Evolutionary conservation across 2,329 filamentous ascomycete species (phyloP).

Genomic region (Alternaria sp.): DNA sequence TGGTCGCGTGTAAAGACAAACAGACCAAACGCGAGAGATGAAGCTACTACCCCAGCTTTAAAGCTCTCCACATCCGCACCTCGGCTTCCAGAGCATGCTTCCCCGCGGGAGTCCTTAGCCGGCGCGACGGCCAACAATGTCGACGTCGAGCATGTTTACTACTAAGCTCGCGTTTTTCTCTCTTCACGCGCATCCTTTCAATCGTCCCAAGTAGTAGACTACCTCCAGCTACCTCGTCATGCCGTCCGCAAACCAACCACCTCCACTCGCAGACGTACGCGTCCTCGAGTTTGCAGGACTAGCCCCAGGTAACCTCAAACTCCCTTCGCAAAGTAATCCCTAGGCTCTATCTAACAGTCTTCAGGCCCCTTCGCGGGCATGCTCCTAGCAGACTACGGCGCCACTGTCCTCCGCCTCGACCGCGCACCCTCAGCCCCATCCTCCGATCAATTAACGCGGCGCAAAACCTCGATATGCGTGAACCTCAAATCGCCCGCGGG

Average conservation of each 20-base stretch:
- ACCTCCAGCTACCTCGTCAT: conserved; percentile 17
- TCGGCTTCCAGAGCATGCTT: conserved; percentile 34
- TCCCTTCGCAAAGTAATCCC: neutral
- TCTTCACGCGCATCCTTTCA: neutral
- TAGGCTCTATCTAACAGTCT: neutral
- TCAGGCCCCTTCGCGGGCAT: conserved; percentile 86
- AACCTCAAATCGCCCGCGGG: conserved; percentile 75
- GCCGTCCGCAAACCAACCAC: conserved; percentile 42
- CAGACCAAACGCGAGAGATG: neutral
- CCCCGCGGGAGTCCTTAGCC: conserved; percentile 44
- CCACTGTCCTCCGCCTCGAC: conserved; percentile 86
- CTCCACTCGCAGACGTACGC: conserved; percentile 63
- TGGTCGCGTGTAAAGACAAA: neutral
- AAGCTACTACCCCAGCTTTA: conserved; percentile 1
- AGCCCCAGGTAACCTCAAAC: conserved; percentile 56
- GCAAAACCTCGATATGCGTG: conserved; percentile 80
- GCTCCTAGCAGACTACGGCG: conserved; percentile 82
- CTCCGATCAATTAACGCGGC: conserved; percentile 79
- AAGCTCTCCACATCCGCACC: conserved; percentile 24
- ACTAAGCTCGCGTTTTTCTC: neutral
- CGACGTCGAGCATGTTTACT: conserved; percentile 35
- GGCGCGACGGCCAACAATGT: conserved; percentile 31
- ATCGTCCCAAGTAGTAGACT: conserved; percentile 1
- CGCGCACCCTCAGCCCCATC: conserved; percentile 59
- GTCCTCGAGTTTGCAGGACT: conserved; percentile 72